Evolutionary conservation across 495 filamentous ascomycete species (phyloP), one percentile per base, ranked within the genome.

Genomic region (Aspergillus sclerotioniger): DNA sequence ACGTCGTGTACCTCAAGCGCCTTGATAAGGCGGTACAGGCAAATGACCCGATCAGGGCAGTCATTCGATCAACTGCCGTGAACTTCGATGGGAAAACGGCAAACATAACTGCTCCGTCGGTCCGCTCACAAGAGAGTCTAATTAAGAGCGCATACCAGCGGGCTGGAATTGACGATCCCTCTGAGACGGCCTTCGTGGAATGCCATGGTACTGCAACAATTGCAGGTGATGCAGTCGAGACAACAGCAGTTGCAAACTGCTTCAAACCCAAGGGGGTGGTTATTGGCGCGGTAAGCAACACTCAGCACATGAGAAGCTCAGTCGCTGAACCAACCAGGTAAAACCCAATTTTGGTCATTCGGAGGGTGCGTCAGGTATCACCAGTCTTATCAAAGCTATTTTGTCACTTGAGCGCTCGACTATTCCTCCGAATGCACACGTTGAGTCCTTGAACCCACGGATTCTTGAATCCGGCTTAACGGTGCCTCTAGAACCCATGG

Each of bases 121-220:
- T 46, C 0, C 50, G 50, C 63, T 46, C 12, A n/a, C 64, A 49
- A 57, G 73, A 49, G 58, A 62, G 19, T 15, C 60, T 43, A 6
- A 58, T 59, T 58, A 61, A 39, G 60, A 56, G 62, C 31, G 69
- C 73, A 1, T 75, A 76, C 54, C 2, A 48, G 7, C 33, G 50
- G 6, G 73, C 72, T 0, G 62, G 65, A 3, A 61, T 71, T 8
- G 6, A 41, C 50, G 61, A 70, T 33, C 43, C 60, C 28, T 53
- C 20, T 16, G 15, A 56, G 7, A 72, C 71, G 0, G 63, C 51
- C 2, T 69, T 65, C 51, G 59, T 71, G 19, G 75, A 80, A 41
- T 71, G 64, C 41, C 76, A 80, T 53, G 77, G 77, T 0, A 80
- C 77, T 0, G 77, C 75, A 0, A 76, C 74, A 7, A 5, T n/a